Evolutionary conservation across 2,329 filamentous ascomycete species (phyloP), one percentile per base, ranked within the genome.

Genomic region (Colletotrichum aenigma): DNA sequence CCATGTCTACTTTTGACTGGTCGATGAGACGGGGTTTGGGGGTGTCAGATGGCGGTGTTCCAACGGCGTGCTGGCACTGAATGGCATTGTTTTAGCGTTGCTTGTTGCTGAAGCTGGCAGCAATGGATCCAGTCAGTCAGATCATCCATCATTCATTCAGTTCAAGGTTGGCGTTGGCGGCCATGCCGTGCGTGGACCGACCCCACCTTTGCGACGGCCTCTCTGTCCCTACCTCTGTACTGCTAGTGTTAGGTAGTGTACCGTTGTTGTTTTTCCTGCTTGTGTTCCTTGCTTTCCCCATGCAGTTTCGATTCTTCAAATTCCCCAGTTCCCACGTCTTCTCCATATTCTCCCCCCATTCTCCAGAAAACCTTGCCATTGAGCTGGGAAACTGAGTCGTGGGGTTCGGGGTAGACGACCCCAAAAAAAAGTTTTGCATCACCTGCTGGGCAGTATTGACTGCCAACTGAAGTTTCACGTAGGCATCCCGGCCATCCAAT

Each of bases 331-430:
- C 28, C 70, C 70, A 16, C 70, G 61, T 32, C 32, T 58, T 74
- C 71, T 65, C 71, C 71, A 65, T 70, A 43, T 56, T 64, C 58
- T 32, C 58, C 58, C 43, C 71, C 52, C 26, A 30, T 71, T 73
- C 70, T 69, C 70, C 71, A 65, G 71, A 74, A 74, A 74, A 74
- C 71, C 71, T 74, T 70, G 71, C 28, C 66, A 43, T 38, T 34
- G 28, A 56, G 18, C 26, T 36, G 71, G 71, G 56, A 56, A 24
- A 48, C 32, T 67, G 66, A 74, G 66, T 70, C 66, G 66, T 34
- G 64, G 66, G 71, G 71, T 69, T 62, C 30, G 52, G 21, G 48
- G 30, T 28, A 43, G 55, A 55, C 15, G 30, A 21, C 55, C 36
- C 28, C 28, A 36, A 60, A 56, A 69, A 68, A 67, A 73, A 32